These are phyloP conservation scores for Astraeus odoratus DNA, from an alignment of 768 basidiomycete genomes.

Conservation along the genomic window DNA sequence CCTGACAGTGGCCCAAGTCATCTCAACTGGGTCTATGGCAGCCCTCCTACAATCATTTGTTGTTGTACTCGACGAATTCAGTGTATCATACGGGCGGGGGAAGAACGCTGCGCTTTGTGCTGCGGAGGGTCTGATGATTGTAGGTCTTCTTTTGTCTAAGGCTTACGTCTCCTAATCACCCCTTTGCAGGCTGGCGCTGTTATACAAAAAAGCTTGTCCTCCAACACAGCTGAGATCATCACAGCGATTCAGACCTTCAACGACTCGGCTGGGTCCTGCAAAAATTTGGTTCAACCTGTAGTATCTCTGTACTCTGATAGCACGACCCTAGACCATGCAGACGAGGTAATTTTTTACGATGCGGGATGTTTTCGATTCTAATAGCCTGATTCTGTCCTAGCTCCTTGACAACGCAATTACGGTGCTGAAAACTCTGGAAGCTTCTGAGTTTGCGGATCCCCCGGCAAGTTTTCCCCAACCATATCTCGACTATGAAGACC, in stretches of 20 bases:
- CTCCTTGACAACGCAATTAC: conserved; percentile 67
- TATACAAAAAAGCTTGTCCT: conserved; percentile 52
- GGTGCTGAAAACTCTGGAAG: conserved; percentile 55
- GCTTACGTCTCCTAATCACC: background rate
- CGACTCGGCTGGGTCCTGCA: conserved; percentile 49
- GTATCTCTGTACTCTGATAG: conserved; percentile 43
- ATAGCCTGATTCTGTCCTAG: conserved; percentile 30
- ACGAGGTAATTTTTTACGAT: conserved; percentile 44
- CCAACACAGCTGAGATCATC: conserved; percentile 63
- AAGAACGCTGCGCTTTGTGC: conserved; percentile 77
- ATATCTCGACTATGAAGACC: conserved; percentile 43
- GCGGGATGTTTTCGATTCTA: conserved; percentile 2
- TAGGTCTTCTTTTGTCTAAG: conserved; percentile 23
- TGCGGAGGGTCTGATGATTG: conserved; percentile 74
- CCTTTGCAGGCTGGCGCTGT: conserved; percentile 53
- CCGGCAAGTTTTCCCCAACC: conserved; percentile 58
- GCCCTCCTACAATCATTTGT: conserved; percentile 79
- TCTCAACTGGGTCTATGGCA: conserved; percentile 74
- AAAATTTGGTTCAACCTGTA: conserved; percentile 61
- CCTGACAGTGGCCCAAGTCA: conserved; percentile 65
- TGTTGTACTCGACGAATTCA: conserved; percentile 83
- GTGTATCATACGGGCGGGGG: conserved; percentile 78
- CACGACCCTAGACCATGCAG: conserved; percentile 40
- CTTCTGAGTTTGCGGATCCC: conserved; percentile 51
- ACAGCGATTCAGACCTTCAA: conserved; percentile 64